Percentiles rank a stretch among this genome's conserved stretches.
Evolutionary conservation across 345 rosid genomes (phyloP).

Genomic region (Streptanthus diversifolius): DNA sequence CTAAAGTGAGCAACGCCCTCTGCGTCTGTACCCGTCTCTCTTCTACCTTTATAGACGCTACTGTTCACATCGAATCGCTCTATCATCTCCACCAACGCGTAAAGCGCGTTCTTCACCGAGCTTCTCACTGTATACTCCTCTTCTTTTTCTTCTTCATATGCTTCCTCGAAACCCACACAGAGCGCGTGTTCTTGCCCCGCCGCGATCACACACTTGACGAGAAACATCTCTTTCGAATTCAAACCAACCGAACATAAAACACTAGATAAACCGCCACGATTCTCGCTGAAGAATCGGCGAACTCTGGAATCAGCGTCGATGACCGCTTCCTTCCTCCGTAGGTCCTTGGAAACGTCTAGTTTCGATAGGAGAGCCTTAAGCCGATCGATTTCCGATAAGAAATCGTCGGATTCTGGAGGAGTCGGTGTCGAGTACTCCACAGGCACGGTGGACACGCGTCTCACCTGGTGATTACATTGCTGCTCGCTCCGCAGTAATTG

Average conservation of each 20-base stretch:
- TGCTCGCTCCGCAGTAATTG: neutral
- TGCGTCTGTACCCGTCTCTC: slow-evolving; percentile 24
- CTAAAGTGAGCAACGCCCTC: slow-evolving; percentile 50
- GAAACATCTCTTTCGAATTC: slow-evolving; percentile 45
- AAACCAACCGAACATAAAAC: slow-evolving; percentile 41
- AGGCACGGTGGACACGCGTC: slow-evolving; percentile 66
- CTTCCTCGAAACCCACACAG: slow-evolving; percentile 34
- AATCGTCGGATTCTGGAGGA: slow-evolving; percentile 56
- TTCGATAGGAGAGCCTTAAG: slow-evolving; percentile 51
- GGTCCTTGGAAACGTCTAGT: slow-evolving; percentile 39
- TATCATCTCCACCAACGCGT: slow-evolving; percentile 69
- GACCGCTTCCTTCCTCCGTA: slow-evolving; percentile 39
- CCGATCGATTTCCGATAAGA: slow-evolving; percentile 63
- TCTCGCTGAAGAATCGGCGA: slow-evolving; percentile 40
- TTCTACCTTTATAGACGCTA: slow-evolving; percentile 26
- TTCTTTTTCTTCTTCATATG: slow-evolving; percentile 18
- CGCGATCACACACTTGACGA: slow-evolving; percentile 72
- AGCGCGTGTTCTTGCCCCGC: slow-evolving; percentile 85
- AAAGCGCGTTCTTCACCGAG: slow-evolving; percentile 61
- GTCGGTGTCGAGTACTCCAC: slow-evolving; percentile 60
- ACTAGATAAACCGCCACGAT: slow-evolving; percentile 34
- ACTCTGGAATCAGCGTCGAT: slow-evolving; percentile 56
- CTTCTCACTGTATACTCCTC: slow-evolving; percentile 41
- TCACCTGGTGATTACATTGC: slow-evolving; percentile 20
- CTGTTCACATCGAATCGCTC: slow-evolving; percentile 57